These are phyloP conservation scores for Calonectria henricotiae DNA, from an alignment of 2,329 filamentous ascomycete species.

Conservation along the genomic window DNA sequence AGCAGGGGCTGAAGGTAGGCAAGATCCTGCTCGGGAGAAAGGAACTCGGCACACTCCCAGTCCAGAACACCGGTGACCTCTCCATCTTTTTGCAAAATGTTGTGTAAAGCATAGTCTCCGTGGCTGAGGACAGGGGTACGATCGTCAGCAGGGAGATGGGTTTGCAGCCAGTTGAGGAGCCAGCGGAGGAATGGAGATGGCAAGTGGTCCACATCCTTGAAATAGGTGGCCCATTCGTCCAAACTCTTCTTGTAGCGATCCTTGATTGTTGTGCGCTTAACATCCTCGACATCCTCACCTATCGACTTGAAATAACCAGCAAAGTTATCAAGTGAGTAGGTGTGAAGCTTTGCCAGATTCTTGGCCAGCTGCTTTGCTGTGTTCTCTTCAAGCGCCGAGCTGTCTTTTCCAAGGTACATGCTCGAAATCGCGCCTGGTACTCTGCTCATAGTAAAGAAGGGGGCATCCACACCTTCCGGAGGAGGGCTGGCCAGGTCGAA, in stretches of 20 bases:
- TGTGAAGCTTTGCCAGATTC: conserved; percentile 10
- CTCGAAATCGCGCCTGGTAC: background rate
- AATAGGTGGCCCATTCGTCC: conserved; percentile 1
- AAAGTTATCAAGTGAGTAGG: conserved; percentile 1
- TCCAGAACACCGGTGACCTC: conserved; percentile 22
- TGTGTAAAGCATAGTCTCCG: conserved; percentile 23
- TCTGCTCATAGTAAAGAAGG: conserved; percentile 23
- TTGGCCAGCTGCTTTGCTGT: conserved; percentile 5
- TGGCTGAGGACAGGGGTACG: conserved; percentile 17
- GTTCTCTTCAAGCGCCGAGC: conserved; percentile 4
- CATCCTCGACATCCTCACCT: conserved; percentile 1
- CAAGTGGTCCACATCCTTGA: conserved; percentile 20
- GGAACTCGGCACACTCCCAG: conserved; percentile 27
- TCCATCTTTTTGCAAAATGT: conserved; percentile 15
- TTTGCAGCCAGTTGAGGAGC: conserved; percentile 18
- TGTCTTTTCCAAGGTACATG: conserved; percentile 21
- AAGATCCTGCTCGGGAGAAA: conserved; percentile 23
- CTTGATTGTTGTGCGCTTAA: background rate
- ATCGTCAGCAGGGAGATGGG: conserved; percentile 1
- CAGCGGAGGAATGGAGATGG: conserved; percentile 20
- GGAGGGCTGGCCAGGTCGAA: conserved; percentile 17
- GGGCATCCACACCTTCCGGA: background rate
- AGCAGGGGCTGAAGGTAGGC: conserved; percentile 21
- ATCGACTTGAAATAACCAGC: conserved; percentile 4
- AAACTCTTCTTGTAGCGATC: conserved; percentile 15